Conservation (phyloP, 2,329 filamentous ascomycete genomes). For the Aspergillus niger region DNA sequence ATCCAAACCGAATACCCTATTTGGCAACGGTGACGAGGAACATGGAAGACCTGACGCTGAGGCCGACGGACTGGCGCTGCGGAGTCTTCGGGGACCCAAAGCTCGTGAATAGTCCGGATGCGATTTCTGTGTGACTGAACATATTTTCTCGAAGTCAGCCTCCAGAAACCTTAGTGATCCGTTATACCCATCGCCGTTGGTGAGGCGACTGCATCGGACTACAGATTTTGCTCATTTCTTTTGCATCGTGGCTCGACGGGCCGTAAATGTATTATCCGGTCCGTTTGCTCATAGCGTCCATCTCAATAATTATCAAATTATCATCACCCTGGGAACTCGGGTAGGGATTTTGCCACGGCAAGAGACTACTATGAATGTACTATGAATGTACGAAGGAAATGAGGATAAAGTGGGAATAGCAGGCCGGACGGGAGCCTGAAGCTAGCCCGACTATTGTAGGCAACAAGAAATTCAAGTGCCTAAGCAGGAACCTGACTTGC, state of each 20-base stretch:
- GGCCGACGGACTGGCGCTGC: slow-evolving; percentile 43
- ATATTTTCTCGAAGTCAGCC: not conserved
- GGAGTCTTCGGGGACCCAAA: slow-evolving; percentile 38
- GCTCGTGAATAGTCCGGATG: slow-evolving; percentile 13
- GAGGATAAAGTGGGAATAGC: not conserved
- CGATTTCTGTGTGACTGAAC: not conserved
- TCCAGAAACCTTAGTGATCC: not conserved
- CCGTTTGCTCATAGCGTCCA: not conserved
- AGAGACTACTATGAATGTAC: not conserved
- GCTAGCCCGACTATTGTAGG: not conserved
- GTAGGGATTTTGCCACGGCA: not conserved
- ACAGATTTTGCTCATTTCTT: not conserved
- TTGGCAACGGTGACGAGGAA: slow-evolving; percentile 36
- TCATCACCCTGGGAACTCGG: not conserved
- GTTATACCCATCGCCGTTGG: not conserved
- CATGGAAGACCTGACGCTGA: slow-evolving; percentile 32
- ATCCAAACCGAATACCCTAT: slow-evolving; percentile 36
- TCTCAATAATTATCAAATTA: not conserved
- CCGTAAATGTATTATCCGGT: not conserved
- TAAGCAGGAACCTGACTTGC: not conserved
- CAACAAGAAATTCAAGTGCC: not conserved
- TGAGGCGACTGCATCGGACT: not conserved
- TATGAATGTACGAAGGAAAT: not conserved
- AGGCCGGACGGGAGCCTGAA: not conserved
- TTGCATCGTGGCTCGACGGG: not conserved